Evolutionary conservation across 176 grass and related monocot species (phyloP).

Genomic region (Saccharum officinarum): DNA sequence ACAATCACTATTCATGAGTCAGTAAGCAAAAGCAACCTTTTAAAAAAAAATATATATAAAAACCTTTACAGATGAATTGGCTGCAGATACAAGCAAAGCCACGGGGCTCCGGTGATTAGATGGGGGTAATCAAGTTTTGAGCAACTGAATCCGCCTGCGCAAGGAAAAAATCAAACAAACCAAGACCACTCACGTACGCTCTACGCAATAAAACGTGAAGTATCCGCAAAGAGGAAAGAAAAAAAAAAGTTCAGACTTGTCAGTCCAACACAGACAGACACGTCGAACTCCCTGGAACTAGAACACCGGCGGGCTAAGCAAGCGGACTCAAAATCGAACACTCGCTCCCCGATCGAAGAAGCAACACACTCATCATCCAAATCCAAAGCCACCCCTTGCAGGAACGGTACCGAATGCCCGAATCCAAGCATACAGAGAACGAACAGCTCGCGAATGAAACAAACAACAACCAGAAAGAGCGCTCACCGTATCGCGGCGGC

Average conservation of each 20-base stretch:
- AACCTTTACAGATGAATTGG: background rate
- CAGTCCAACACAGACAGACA: background rate
- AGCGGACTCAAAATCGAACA: constrained; percentile 16
- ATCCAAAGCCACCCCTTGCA: background rate
- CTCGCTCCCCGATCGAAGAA: background rate
- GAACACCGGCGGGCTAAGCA: background rate
- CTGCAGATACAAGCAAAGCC: constrained; percentile 1
- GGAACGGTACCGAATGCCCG: background rate
- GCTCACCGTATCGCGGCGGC: constrained; percentile 38
- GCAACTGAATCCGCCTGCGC: constrained; percentile 21
- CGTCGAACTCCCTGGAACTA: background rate
- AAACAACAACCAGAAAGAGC: background rate
- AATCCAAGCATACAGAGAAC: background rate
- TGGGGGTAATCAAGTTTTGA: background rate
- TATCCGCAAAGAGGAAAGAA: constrained; percentile 23
- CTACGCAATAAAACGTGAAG: constrained; percentile 48
- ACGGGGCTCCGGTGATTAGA: background rate
- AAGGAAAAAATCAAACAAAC: background rate
- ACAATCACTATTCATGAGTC: background rate
- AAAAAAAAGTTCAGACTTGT: constrained; percentile 6
- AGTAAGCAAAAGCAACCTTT: background rate
- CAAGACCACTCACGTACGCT: constrained; percentile 13
- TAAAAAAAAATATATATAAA: background rate
- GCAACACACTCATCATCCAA: background rate
- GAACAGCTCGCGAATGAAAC: background rate